Base-by-base conservation (phyloP, 2,329 filamentous ascomycete genomes). In the Dryadomyces quercivorus region DNA sequence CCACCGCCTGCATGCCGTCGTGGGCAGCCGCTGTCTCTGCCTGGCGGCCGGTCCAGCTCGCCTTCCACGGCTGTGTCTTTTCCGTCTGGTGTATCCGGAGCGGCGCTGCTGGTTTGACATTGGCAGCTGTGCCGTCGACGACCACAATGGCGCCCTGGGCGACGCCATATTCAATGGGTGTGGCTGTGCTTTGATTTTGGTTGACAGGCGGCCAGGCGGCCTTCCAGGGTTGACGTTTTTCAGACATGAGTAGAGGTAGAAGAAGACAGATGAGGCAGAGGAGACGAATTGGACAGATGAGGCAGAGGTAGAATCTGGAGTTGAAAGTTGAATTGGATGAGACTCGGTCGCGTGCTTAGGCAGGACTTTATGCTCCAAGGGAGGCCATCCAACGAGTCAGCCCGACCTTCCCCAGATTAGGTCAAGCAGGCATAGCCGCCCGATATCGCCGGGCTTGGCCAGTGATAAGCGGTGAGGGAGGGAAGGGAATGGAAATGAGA, bases 201-300 rank as follows among this genome's bases (percentile, higher is more conserved):
- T 50, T 20, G 13, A 38, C 40, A 15, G 55, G 49, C 31, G 57
- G 51, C 57, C 57, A 57, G 12, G 53, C 57, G n/a, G 55, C 55
- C 36, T 57, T 58, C 57, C 57, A 58, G 12, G 57, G 57, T 40
- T 58, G 57, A 21, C n/a, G 26, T 26, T 58, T 58, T 46, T 45
- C 54, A 21, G 52, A 38, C 56, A 56, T 58, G 48, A n/a, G 31
- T 12, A 6, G 26, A 31, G 26, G 8, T 5, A 4, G 26, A 31
- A 31, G 8, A 8, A 31, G 26, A 31, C 4, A 31, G 26, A 31
- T n/a, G n/a, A n/a, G n/a, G n/a, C n/a, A n/a, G n/a, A n/a, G n/a
- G n/a, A n/a, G n/a, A n/a, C n/a, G n/a, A n/a, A n/a, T n/a, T n/a
- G n/a, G n/a, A n/a, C n/a, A n/a, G n/a, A n/a, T n/a, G n/a, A n/a